A percentile compares a stretch with the other conserved stretches of the same genome.
Evolutionary conservation across 495 filamentous ascomycete species (phyloP).

Genomic region (Podospora australis): DNA sequence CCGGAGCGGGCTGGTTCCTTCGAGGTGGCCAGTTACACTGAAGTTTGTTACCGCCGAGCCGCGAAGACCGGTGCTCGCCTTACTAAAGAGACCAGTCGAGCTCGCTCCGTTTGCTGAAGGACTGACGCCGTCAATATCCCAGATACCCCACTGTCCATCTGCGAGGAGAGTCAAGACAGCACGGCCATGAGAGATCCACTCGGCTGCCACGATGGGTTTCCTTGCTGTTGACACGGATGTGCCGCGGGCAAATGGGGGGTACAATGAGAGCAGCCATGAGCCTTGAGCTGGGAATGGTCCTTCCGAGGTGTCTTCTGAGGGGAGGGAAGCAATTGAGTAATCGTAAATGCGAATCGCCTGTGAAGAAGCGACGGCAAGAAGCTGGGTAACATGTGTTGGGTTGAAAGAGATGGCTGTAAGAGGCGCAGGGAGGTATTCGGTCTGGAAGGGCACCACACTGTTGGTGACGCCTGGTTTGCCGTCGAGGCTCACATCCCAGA

Average conservation of each 20-base stretch:
- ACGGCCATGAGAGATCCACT: conserved; percentile 76
- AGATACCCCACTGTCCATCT: conserved; percentile 91
- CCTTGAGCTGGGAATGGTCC: conserved; percentile 45
- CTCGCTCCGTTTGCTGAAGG: conserved; percentile 20
- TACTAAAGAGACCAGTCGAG: conserved; percentile 49
- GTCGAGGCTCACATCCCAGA: conserved; percentile 43
- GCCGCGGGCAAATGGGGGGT: conserved; percentile 56
- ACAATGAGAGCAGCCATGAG: conserved; percentile 65
- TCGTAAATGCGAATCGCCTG: conserved; percentile 66
- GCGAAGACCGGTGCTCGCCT: conserved; percentile 50
- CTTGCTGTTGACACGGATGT: conserved; percentile 39
- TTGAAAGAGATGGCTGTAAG: conserved; percentile 68
- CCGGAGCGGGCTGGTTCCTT: conserved; percentile 39
- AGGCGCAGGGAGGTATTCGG: conserved; percentile 56
- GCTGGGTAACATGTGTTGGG: conserved; percentile 51
- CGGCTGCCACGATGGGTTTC: conserved; percentile 72
- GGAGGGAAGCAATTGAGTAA: conserved; percentile 37
- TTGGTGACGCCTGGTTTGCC: conserved; percentile 27
- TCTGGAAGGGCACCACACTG: conserved; percentile 54
- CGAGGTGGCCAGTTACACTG: conserved; percentile 61
- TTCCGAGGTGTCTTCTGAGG: conserved; percentile 39
- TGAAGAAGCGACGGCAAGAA: conserved; percentile 61
- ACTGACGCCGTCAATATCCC: conserved; percentile 72
- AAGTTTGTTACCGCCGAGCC: conserved; percentile 62
- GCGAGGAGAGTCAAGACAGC: conserved; percentile 68